Evolutionary conservation across 495 filamentous ascomycete species (phyloP), one percentile per base, ranked within the genome.

Genomic region (Aspergillus sclerotioniger): DNA sequence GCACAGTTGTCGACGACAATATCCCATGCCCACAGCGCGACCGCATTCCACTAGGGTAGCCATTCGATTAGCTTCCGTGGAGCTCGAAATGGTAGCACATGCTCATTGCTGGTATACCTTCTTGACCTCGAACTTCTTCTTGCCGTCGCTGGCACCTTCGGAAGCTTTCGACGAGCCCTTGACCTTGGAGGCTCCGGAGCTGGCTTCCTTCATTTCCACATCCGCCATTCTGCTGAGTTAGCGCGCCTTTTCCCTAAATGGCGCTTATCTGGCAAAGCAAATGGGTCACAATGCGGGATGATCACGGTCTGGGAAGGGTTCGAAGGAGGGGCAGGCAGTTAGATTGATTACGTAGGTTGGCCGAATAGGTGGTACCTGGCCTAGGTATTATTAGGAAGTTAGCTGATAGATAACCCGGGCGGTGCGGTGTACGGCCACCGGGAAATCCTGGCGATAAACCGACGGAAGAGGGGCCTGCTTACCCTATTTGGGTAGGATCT

Each of bases 1-100:
- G 94, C 94, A 72, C 94, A 99, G 80, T 99, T 99, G 77, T 99
- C 94, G 52, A 99, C 94, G 12, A 99, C 93, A 53, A 99, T 99
- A 74, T 99, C 94, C 94, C 94, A 99, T 2, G 94, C 95, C 94
- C 94, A 99, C 3, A 99, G 80, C 33, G 94, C 90, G n/a, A 99
- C 94, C 1, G 95, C 94, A 63, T 97, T 98, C 94, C 94, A 99
- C 92, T 98, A 64, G 19, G 53, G 25, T 35, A 51, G 17, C 25
- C 32, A 7, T 25, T 3, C 35, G 12, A 12, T 47, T 39, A 61
- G 56, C 28, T 43, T 61, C 37, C 52, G n/a, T 12, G 55, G 35
- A 28, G 49, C 35, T 15, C 35, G 29, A 51, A 51, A 29, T 17
- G 17, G 20, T 32, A 43, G 32, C 29, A 16, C 3, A 31, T 51